Percentiles rank a stretch among this genome's conserved stretches.
Evolutionary conservation across 768 basidiomycete species (phyloP).

Genomic region (Amylocystis lapponica): DNA sequence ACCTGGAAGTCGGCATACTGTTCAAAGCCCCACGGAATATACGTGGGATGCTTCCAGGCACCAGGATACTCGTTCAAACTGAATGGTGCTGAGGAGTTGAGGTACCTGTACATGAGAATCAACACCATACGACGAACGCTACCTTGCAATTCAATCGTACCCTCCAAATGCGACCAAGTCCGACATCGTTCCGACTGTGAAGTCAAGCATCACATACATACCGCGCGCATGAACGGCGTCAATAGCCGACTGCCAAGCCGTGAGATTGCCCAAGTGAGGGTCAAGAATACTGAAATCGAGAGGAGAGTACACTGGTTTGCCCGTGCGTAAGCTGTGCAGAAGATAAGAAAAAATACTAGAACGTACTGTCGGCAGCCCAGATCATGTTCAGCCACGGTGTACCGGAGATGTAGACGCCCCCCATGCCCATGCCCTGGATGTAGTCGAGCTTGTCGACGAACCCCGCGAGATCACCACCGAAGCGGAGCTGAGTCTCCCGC

Average conservation of each 20-base stretch:
- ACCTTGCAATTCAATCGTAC: slow-evolving; percentile 47
- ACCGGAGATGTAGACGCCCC: slow-evolving; percentile 84
- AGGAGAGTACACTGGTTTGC: slow-evolving; percentile 77
- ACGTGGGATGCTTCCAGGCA: slow-evolving; percentile 68
- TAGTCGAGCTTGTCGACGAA: slow-evolving; percentile 75
- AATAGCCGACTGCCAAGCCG: slow-evolving; percentile 73
- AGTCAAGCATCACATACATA: slow-evolving; percentile 93
- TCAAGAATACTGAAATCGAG: slow-evolving; percentile 87
- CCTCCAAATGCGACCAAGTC: slow-evolving; percentile 84
- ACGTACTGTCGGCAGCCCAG: slow-evolving; percentile 95
- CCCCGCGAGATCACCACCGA: slow-evolving; percentile 85
- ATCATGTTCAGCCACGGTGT: slow-evolving; percentile 93
- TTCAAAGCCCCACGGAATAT: slow-evolving; percentile 82
- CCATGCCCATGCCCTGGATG: slow-evolving; percentile 82
- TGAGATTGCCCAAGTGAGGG: slow-evolving; percentile 85
- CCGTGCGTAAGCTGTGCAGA: too few relatives aligned
- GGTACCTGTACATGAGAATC: slow-evolving; percentile 45
- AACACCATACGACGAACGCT: too few relatives aligned
- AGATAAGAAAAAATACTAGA: background rate
- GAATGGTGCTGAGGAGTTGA: slow-evolving; percentile 82
- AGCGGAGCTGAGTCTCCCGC: slow-evolving; percentile 84
- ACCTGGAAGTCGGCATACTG: slow-evolving; percentile 81
- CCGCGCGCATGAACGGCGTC: slow-evolving; percentile 71
- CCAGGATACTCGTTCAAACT: slow-evolving; percentile 64
- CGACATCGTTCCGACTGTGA: slow-evolving; percentile 89